Base-by-base conservation (phyloP, 768 basidiomycete species). In the Arthromyces matolae region DNA sequence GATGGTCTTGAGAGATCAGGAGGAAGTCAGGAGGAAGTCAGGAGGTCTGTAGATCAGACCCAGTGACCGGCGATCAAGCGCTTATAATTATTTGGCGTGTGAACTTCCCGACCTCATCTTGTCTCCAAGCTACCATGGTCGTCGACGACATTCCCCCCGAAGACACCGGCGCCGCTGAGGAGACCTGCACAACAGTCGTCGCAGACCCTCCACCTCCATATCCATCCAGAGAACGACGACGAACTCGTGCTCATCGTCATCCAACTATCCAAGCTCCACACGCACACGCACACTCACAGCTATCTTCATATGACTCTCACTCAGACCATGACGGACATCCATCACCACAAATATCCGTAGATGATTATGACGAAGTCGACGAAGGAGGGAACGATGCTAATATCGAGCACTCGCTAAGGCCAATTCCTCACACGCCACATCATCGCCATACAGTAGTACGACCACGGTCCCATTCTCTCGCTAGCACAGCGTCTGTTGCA, bases 121-220 rank as follows among this genome's bases (percentile, higher is more conserved):
- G 32, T 40, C 19, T 23, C 14, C 36, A 12, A 34, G 9, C 25
- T 33, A 29, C 36, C 47, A 53, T 53, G 47, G 42, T 29, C 24
- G 27, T 39, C 19, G 47, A 35, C 38, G 39, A 49, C 8, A 8
- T 25, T 18, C 25, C 9, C 8, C 25, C 48, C 27, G 14, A 29
- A 24, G 43, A 44, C 2, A 8, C 40, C 6, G 20, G 8, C 14
- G 9, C 23, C 9, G 4, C 42, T 18, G 13, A 36, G 31, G 46
- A 48, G n/a, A 3, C 52, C 18, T 49, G 47, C 13, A 5, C 22
- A 10, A 39, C 45, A 18, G 42, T 19, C 35, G 43, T 43, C 10
- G 35, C 23, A 13, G 85, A 88, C 54, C 86, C 86, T 3, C 86
- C 86, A 8, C 86, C 86, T 0, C 86, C 86, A 2, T 88, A 88